Evolutionary conservation across 495 filamentous ascomycete species (phyloP).

Genomic region (Talaromyces trachyspermus): DNA sequence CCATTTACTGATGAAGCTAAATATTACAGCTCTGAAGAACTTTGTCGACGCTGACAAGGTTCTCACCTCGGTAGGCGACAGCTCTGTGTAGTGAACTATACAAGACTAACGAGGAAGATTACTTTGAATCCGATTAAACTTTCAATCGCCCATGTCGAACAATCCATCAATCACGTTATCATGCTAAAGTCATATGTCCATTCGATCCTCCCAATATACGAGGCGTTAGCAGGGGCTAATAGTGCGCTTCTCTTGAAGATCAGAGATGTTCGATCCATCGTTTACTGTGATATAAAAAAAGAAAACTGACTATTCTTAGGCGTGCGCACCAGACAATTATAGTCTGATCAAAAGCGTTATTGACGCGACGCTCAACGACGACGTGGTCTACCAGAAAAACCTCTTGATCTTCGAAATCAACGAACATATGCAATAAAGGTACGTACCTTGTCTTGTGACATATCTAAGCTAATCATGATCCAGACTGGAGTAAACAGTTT

Average conservation of each 20-base stretch:
- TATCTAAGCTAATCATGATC: conserved; percentile 11
- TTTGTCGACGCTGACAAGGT: conserved; percentile 50
- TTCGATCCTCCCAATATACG: conserved; percentile 57
- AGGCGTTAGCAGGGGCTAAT: conserved; percentile 57
- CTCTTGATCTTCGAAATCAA: conserved; percentile 85
- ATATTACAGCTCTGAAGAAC: conserved; percentile 52
- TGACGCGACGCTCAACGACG: conserved; percentile 66
- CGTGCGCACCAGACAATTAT: conserved; percentile 57
- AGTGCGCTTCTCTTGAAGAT: conserved; percentile 60
- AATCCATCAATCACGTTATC: conserved; percentile 78
- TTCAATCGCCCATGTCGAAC: conserved; percentile 60
- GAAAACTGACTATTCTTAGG: conserved; percentile 31
- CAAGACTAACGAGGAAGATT: conserved; percentile 39
- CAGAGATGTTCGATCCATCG: conserved; percentile 39
- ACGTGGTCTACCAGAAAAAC: conserved; percentile 71
- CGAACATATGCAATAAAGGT: conserved; percentile 88
- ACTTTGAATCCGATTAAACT: conserved; percentile 60
- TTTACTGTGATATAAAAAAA: background rate
- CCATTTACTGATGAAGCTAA: conserved; percentile 6
- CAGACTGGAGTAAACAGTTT: conserved; percentile 80
- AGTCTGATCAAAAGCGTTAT: conserved; percentile 57
- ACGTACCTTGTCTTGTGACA: conserved; percentile 5
- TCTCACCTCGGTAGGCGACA: conserved; percentile 25
- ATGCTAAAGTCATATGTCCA: conserved; percentile 76
- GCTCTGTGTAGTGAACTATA: background rate